Base-by-base conservation (phyloP, 495 filamentous ascomycete genomes). In the Aspergillus mulundensis region DNA sequence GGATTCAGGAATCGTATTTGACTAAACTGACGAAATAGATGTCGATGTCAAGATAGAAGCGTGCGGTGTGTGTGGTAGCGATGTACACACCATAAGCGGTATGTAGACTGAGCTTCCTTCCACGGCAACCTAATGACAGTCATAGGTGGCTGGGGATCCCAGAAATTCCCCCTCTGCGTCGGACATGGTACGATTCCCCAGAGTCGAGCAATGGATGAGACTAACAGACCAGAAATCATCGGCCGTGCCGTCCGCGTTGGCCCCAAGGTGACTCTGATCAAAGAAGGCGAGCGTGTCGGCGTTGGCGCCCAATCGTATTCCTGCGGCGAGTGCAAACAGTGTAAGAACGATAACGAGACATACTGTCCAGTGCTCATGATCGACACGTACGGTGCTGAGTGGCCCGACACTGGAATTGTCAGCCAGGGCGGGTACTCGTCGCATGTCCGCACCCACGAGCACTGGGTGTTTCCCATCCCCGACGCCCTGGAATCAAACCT, bases 31-130 rank as follows among this genome's bases (percentile, higher is more conserved):
- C 40, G 10, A 54, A 42, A 15, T 34, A 74, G 88, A 91, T 61
- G 77, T 91, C 55, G 89, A 91, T 59, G 77, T 91, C 52, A 79
- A 82, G 65, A 82, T 87, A 54, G 83, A 86, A 54, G 81, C 80
- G 52, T 94, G 89, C 68, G 89, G 89, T 62, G 85, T 93, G 11
- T 91, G 88, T 69, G 88, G 86, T 10, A 87, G 81, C 21, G 89
- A 92, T 62, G 83, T 90, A 15, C 89, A 93, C 75, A 89, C 84
- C 41, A 84, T 88, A 51, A 88, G 79, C 47, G 84, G 72, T 74
- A 66, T 19, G 59, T 61, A 20, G 6, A 2, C 32, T 10, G 8
- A 15, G 28, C 4, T 20, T 23, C 14, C 15, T 7, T 42, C 19
- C 24, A 18, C 3, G 4, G 24, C 10, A 28, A 49, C n/a, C 16